These are phyloP conservation scores for Colletotrichum godetiae DNA, from an alignment of 2,329 filamentous ascomycete genomes.

Conservation along the genomic window DNA sequence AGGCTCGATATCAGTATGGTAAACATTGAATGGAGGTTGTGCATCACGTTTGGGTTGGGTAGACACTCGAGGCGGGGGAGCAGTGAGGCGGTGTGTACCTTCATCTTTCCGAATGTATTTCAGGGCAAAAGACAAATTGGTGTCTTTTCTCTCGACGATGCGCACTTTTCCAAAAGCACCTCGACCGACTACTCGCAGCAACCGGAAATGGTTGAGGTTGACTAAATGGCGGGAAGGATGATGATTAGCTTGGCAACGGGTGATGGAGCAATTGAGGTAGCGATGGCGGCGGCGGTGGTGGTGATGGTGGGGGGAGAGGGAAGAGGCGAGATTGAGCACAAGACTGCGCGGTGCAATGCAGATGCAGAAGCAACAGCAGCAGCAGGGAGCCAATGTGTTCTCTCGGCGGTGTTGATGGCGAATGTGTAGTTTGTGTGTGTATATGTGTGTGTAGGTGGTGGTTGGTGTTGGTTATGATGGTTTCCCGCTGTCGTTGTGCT, in stretches of 20 bases:
- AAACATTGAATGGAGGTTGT: neutral
- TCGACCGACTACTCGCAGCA: slow-evolving; percentile 94
- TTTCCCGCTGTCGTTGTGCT: neutral
- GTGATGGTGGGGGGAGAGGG: neutral
- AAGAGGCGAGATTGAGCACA: neutral
- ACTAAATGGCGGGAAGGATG: slow-evolving; percentile 62
- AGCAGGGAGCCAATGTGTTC: neutral
- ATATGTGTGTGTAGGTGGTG: neutral
- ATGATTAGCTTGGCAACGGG: slow-evolving; percentile 18
- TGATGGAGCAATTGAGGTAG: neutral
- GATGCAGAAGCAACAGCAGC: neutral
- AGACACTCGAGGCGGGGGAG: neutral
- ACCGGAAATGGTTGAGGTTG: slow-evolving; percentile 96
- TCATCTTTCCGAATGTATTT: slow-evolving; percentile 99
- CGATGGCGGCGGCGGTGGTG: neutral
- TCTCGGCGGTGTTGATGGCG: neutral
- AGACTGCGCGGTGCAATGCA: neutral
- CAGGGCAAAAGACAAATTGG: slow-evolving; percentile 90
- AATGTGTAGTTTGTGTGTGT: neutral
- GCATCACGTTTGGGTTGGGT: neutral
- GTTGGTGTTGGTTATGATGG: neutral
- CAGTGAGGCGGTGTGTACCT: slow-evolving; percentile 64
- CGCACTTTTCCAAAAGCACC: slow-evolving; percentile 98
- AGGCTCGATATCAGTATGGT: slow-evolving; percentile 32
- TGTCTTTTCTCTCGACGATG: slow-evolving; percentile 98